Base-by-base conservation (phyloP, 306 rosid genomes). In the Acacia melanoxylon region DNA sequence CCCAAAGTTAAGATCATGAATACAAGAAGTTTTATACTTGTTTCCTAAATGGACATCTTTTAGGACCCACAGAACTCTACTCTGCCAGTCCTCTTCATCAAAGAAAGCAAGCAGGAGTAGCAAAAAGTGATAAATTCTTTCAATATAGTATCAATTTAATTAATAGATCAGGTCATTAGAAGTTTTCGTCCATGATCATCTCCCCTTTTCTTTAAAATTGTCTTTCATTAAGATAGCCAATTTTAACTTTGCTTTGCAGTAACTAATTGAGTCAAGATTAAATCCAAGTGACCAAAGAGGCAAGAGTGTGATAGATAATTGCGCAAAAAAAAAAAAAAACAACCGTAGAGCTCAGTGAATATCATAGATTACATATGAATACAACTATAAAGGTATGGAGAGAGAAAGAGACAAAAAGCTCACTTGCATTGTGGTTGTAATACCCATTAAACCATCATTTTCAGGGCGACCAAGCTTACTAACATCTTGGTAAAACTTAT, bases 391-490 rank as follows among this genome's bases (percentile, higher is more conserved):
- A 35, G 13, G 8, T 11, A 72, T 35, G 5, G 68, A 37, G 1
- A 25, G 20, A 33, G 24, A 51, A 20, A 29, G 3, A 40, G 37
- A 35, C 41, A 41, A n/a, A 68, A 75, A 81, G 69, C 95, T 89
- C 89, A 94, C 98, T 46, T 83, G 27, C 95, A 92, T 86, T 42
- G 98, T 91, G 58, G 97, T 91, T 3, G 97, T 90, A 75, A 86
- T 85, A 14, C 89, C 85, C 94, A 92, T 92, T 29, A 82, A 65
- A n/a, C 96, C 96, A 85, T 86, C 37, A 8, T 84, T 87, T 58
- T 86, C 92, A 22, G 89, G 89, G 72, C 98, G 98, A 10, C 98
- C 94, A 68, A 94, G 89, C 87, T 89, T 94, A 76, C 98, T 94
- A 72, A 6, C 72, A 45, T 92, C 96, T 80, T 88, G 98, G 86